Conservation (phyloP, 2,329 filamentous ascomycete genomes). For the Knufia petricola region DNA sequence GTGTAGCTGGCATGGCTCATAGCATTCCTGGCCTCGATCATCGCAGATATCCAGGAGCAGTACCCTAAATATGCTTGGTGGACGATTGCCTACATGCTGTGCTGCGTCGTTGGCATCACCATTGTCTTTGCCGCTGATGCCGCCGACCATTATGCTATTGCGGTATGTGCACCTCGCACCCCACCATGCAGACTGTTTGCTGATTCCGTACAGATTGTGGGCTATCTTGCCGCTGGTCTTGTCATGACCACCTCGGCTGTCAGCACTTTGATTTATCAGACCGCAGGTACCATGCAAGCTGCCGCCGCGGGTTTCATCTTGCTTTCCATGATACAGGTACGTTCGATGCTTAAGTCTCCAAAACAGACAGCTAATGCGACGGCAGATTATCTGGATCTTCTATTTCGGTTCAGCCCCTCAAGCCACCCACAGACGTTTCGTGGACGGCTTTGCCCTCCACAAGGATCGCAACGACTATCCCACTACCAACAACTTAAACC, state of each 20-base stretch:
- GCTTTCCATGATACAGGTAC: conserved; percentile 81
- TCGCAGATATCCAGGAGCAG: conserved; percentile 50
- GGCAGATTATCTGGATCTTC: conserved; percentile 95
- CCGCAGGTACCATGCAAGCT: conserved; percentile 66
- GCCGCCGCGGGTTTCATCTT: conserved; percentile 88
- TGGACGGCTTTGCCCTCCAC: conserved; percentile 89
- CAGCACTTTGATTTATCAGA: conserved; percentile 73
- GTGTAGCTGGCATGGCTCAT: conserved; percentile 87
- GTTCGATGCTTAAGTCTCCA: conserved; percentile 29
- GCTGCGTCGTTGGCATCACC: conserved; percentile 68
- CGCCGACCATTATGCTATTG: conserved; percentile 81
- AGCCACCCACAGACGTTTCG: conserved; percentile 74
- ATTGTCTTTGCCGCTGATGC: conserved; percentile 77
- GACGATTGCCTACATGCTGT: conserved; percentile 75
- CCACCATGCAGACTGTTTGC: conserved; percentile 8
- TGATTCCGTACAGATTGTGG: conserved; percentile 53
- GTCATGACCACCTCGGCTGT: conserved; percentile 79
- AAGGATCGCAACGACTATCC: conserved; percentile 51
- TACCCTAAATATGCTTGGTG: conserved; percentile 93
- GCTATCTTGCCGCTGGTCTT: conserved; percentile 73
- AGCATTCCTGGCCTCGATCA: conserved; percentile 74
- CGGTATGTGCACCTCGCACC: conserved; percentile 41
- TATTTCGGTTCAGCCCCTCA: conserved; percentile 93
- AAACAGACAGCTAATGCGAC: conserved; percentile 5
- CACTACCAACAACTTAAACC: conserved; percentile 48